Conservation (phyloP, 768 basidiomycete species). For the Suillus alpinus region DNA sequence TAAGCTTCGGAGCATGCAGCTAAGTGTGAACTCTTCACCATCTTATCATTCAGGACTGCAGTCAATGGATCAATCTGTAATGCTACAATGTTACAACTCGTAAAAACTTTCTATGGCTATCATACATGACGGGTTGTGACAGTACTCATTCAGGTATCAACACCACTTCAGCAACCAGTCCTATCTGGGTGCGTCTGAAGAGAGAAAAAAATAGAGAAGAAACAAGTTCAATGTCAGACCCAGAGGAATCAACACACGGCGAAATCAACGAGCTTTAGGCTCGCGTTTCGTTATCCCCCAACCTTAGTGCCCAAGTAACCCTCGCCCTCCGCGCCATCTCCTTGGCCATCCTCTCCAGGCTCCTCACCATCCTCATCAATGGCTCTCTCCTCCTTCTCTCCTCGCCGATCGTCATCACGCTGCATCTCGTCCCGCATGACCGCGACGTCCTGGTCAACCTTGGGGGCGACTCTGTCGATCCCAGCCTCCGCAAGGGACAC, state of each 20-base stretch:
- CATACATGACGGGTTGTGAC: background rate
- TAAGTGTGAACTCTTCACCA: background rate
- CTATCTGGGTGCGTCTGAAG: background rate
- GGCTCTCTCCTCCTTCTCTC: slow-evolving; percentile 19
- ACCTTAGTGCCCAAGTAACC: slow-evolving; percentile 28
- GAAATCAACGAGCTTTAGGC: background rate
- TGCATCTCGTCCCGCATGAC: slow-evolving; percentile 76
- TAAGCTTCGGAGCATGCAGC: background rate
- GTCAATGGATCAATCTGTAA: background rate
- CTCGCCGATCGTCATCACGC: slow-evolving; percentile 51
- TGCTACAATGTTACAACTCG: background rate
- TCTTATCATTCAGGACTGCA: background rate
- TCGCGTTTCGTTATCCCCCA: slow-evolving; percentile 9
- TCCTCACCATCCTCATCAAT: slow-evolving; percentile 28
- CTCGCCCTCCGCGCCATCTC: slow-evolving; percentile 31
- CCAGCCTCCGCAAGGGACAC: slow-evolving; percentile 86
- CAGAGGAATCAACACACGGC: background rate
- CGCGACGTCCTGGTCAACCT: slow-evolving; percentile 83
- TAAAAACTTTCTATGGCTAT: background rate
- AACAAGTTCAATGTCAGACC: background rate
- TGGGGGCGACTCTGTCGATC: slow-evolving; percentile 83
- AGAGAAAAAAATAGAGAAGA: background rate
- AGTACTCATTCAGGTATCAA: background rate
- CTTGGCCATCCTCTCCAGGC: slow-evolving; percentile 14
- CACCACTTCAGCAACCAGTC: background rate